phyloP scores from a whole-genome alignment of 2,329 filamentous ascomycete species.

The Parastagonospora nodorum region DNA sequence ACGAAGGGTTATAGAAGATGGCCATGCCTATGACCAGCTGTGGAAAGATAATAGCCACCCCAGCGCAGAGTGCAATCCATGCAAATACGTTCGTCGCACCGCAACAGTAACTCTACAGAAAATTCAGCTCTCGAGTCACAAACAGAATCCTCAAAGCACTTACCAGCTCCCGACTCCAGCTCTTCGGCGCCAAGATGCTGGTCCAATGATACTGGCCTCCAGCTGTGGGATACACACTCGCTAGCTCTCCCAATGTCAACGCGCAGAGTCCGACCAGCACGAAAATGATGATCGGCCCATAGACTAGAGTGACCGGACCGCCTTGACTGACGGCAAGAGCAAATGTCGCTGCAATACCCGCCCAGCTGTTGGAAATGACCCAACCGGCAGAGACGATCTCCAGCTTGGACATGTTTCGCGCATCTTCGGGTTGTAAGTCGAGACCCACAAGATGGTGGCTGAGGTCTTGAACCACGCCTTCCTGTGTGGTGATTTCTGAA shows the following conservation, averaged over 20 bases:
- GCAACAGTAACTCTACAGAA: slow-evolving; percentile 17
- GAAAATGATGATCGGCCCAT: slow-evolving; percentile 20
- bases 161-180: slow-evolving; percentile 14
- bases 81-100: slow-evolving; percentile 22
- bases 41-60: slow-evolving; percentile 21
- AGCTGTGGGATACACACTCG: slow-evolving; percentile 39
- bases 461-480: slow-evolving; percentile 9
- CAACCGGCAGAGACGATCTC: slow-evolving; percentile 22
- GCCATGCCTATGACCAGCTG: slow-evolving; percentile 15
- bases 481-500: slow-evolving; percentile 1
- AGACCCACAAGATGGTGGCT: slow-evolving; percentile 11
- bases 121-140: not conserved
- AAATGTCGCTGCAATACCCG: slow-evolving; percentile 19
- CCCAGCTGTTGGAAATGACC: slow-evolving; percentile 24
- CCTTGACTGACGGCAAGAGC: slow-evolving; percentile 16
- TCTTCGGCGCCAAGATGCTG: slow-evolving; percentile 50
- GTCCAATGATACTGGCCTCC: slow-evolving; percentile 30
- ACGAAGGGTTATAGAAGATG: slow-evolving; percentile 11
- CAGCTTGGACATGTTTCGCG: slow-evolving; percentile 14
- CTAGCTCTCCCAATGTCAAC: slow-evolving; percentile 30
- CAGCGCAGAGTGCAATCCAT: slow-evolving; percentile 19
- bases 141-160: not conserved
- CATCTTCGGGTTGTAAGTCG: slow-evolving; percentile 5
- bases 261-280: slow-evolving; percentile 17
- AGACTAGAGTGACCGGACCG: slow-evolving; percentile 15